Percentiles rank a stretch among this genome's conserved stretches.
Evolutionary conservation across 2,329 filamentous ascomycete species (phyloP).

Genomic region (Ceratocystis ficicola): DNA sequence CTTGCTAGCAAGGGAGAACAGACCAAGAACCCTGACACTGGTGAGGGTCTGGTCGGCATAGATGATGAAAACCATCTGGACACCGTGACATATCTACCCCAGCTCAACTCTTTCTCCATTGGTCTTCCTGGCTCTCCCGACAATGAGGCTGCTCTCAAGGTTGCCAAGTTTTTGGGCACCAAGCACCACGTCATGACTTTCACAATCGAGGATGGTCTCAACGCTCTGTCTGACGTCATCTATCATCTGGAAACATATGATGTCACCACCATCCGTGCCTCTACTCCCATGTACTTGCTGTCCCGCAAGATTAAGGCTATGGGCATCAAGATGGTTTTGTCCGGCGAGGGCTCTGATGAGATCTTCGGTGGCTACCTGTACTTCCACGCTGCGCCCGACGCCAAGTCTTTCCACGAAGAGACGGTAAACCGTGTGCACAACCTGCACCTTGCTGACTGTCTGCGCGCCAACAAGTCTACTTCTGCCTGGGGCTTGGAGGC

Average conservation of each 20-base stretch:
- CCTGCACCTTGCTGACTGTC: slow-evolving; percentile 88
- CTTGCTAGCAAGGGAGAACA: slow-evolving; percentile 36
- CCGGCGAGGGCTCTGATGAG: slow-evolving; percentile 92
- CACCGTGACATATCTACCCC: slow-evolving; percentile 79
- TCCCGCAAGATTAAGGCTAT: slow-evolving; percentile 99
- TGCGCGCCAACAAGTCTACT: slow-evolving; percentile 98
- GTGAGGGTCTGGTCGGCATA: slow-evolving; percentile 69
- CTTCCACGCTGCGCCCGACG: slow-evolving; percentile 89
- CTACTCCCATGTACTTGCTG: slow-evolving; percentile 95
- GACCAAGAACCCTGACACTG: slow-evolving; percentile 38
- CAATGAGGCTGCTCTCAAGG: slow-evolving; percentile 79
- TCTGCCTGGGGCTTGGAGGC: slow-evolving; percentile 97
- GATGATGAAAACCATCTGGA: slow-evolving; percentile 83
- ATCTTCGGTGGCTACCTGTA: slow-evolving; percentile 98
- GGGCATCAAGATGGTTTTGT: slow-evolving; percentile 98
- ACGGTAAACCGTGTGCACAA: slow-evolving; percentile 91
- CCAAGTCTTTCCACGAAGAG: slow-evolving; percentile 88
- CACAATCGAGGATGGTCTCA: slow-evolving; percentile 91
- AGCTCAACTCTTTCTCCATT: slow-evolving; percentile 98
- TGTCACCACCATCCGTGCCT: slow-evolving; percentile 95
- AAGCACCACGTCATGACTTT: slow-evolving; percentile 98
- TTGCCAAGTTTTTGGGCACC: slow-evolving; percentile 91
- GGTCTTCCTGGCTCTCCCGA: slow-evolving; percentile 88
- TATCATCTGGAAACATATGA: slow-evolving; percentile 97
- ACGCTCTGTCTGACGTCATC: slow-evolving; percentile 94